phyloP scores from a whole-genome alignment of 225 moss, liverwort and hornwort species.

The Climacium dendroides region DNA sequence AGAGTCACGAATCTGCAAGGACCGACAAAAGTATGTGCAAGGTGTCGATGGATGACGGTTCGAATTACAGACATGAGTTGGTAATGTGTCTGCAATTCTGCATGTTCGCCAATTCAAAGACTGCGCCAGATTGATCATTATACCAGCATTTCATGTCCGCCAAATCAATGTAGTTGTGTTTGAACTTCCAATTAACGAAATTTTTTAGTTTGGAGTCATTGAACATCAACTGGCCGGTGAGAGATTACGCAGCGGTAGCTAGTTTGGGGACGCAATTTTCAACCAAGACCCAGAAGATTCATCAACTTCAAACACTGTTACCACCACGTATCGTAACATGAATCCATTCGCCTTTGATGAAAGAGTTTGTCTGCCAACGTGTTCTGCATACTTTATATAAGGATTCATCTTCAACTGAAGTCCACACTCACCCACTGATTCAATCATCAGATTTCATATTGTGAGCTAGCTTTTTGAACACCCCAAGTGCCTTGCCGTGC shows the following conservation, averaged over 20 bases:
- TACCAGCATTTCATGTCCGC: no score
- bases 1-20: no score
- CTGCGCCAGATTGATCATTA: neutral
- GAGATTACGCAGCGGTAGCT: neutral
- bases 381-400: neutral
- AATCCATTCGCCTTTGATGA: neutral
- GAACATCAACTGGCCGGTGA: neutral
- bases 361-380: neutral
- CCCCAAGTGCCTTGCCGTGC: neutral
- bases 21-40: neutral
- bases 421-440: neutral
- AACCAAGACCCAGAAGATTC: neutral
- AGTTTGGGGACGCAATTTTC: no score
- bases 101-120: no score
- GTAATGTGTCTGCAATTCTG: neutral
- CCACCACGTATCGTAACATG: neutral
- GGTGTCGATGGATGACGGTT: neutral
- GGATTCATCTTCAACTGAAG: neutral
- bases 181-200: no score
- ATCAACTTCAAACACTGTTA: neutral
- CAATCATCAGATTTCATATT: neutral
- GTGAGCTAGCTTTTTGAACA: neutral
- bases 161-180: neutral
- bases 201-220: neutral
- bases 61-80: neutral